These are phyloP conservation scores for Epichloe gansuensis DNA, from an alignment of 2,329 filamentous ascomycete species.

Conservation along the genomic window DNA sequence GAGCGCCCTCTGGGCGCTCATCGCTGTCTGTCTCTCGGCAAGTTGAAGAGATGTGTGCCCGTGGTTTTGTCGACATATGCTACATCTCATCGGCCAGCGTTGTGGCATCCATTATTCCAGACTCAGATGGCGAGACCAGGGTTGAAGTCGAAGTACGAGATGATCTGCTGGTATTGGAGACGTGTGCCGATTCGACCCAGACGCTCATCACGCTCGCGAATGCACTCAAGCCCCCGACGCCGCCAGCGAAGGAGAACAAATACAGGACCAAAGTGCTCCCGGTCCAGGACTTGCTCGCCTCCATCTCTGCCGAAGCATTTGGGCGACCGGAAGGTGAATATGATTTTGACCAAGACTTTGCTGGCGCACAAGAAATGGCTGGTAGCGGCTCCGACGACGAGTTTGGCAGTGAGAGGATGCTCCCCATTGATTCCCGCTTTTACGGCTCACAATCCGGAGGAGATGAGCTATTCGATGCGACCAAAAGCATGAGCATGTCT, in stretches of 20 bases:
- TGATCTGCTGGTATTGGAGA: conserved; percentile 80
- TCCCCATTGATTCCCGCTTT: conserved; percentile 31
- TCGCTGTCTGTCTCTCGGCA: conserved; percentile 33
- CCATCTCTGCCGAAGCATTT: conserved; percentile 80
- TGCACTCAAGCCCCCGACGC: conserved; percentile 69
- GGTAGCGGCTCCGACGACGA: conserved; percentile 23
- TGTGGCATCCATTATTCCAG: conserved; percentile 45
- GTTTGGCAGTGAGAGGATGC: conserved; percentile 23
- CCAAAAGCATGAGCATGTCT: conserved; percentile 21
- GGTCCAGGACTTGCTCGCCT: conserved; percentile 77
- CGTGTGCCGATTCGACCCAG: conserved; percentile 93
- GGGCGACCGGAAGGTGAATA: conserved; percentile 48
- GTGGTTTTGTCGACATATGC: conserved; percentile 77
- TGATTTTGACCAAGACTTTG: conserved; percentile 52
- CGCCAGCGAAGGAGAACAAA: conserved; percentile 70
- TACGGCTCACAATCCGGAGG: conserved; percentile 31
- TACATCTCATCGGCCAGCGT: conserved; percentile 74
- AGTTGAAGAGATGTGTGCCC: conserved; percentile 43
- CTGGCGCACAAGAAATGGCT: conserved; percentile 37
- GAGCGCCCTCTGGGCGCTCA: conserved; percentile 14
- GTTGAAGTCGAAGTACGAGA: conserved; percentile 75
- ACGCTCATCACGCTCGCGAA: conserved; percentile 72
- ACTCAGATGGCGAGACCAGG: conserved; percentile 40
- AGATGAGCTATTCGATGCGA: conserved; percentile 38
- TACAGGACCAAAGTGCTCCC: conserved; percentile 82